Conservation (phyloP, 768 basidiomycete genomes). For the Amanita jacksonii region DNA sequence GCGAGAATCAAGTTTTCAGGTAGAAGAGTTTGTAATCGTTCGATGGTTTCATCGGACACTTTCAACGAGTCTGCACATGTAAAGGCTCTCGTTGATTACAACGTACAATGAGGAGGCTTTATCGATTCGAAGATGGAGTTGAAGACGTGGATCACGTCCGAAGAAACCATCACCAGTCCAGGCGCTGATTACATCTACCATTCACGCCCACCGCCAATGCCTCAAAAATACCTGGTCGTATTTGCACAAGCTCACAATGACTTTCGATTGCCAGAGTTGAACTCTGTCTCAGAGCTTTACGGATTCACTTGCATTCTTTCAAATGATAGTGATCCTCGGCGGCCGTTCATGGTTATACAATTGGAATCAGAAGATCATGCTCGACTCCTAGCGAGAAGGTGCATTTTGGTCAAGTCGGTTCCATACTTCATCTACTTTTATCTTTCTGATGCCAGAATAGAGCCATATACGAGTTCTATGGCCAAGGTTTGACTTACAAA, state of each 20-base stretch:
- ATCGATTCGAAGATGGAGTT: neutral
- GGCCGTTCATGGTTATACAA: conserved; percentile 68
- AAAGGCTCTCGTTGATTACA: too few species aligned
- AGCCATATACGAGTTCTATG: conserved; percentile 73
- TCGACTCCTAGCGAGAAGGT: conserved; percentile 58
- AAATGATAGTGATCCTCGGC: conserved; percentile 39
- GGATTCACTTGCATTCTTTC: conserved; percentile 49
- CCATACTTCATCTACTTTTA: neutral
- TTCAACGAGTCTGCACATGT: neutral
- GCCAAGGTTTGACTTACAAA: conserved; percentile 57
- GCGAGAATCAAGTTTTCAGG: conserved; percentile 56
- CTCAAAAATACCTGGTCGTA: conserved; percentile 43
- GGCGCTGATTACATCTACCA: conserved; percentile 2
- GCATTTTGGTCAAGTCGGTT: conserved; percentile 76
- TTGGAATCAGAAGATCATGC: conserved; percentile 70
- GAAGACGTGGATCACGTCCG: conserved; percentile 15
- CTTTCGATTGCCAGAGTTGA: conserved; percentile 78
- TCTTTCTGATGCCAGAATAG: conserved; percentile 25
- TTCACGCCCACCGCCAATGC: too few species aligned
- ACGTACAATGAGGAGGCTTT: conserved; percentile 14
- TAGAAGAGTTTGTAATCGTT: conserved; percentile 46
- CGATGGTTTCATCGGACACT: conserved; percentile 42
- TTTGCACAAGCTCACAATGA: conserved; percentile 78
- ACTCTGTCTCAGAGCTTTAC: conserved; percentile 66
- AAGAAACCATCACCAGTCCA: conserved; percentile 16